A percentile compares a stretch with the other conserved stretches of the same genome.
These are phyloP conservation scores for Boletus rubropictus DNA, from an alignment of 768 basidiomycete genomes.

Conservation along the genomic window DNA sequence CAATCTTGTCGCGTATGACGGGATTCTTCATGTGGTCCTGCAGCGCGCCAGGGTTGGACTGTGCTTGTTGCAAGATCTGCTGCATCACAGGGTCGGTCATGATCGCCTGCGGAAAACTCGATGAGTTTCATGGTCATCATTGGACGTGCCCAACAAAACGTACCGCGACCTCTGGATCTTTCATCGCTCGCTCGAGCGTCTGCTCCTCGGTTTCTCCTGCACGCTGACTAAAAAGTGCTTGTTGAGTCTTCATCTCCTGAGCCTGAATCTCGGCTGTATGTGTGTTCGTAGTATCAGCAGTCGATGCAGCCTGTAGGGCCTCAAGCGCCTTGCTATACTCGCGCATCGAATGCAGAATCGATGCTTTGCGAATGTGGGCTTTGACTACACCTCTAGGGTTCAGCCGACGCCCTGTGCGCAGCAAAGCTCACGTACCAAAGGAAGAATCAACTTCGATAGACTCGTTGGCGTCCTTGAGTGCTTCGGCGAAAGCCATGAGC, in stretches of 20 bases:
- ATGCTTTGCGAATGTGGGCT: constrained; percentile 90
- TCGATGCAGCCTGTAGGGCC: constrained; percentile 69
- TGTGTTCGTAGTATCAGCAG: constrained; percentile 75
- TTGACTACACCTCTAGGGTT: constrained; percentile 47
- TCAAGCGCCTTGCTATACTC: constrained; percentile 86
- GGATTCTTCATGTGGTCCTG: constrained; percentile 98
- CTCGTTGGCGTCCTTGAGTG: constrained; percentile 90
- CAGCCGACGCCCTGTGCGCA: neutral
- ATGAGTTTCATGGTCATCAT: constrained; percentile 4
- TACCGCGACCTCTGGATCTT: constrained; percentile 93
- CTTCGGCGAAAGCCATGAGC: constrained; percentile 88
- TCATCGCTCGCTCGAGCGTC: constrained; percentile 89
- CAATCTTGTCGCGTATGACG: constrained; percentile 69
- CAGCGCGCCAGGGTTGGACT: constrained; percentile 79
- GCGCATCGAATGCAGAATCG: constrained; percentile 83
- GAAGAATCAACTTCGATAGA: constrained; percentile 87
- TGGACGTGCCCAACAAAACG: constrained; percentile 27
- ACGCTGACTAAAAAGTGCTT: constrained; percentile 73
- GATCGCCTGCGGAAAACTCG: constrained; percentile 48
- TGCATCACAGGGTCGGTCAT: constrained; percentile 94
- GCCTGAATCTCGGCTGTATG: constrained; percentile 79
- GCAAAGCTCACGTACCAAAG: constrained; percentile 51
- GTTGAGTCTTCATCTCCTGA: constrained; percentile 74
- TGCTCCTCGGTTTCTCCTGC: constrained; percentile 87
- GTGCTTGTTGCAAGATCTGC: constrained; percentile 90